Evolutionary conservation across 305 asterid genomes (phyloP).

Genomic region (Plantago coronopus): DNA sequence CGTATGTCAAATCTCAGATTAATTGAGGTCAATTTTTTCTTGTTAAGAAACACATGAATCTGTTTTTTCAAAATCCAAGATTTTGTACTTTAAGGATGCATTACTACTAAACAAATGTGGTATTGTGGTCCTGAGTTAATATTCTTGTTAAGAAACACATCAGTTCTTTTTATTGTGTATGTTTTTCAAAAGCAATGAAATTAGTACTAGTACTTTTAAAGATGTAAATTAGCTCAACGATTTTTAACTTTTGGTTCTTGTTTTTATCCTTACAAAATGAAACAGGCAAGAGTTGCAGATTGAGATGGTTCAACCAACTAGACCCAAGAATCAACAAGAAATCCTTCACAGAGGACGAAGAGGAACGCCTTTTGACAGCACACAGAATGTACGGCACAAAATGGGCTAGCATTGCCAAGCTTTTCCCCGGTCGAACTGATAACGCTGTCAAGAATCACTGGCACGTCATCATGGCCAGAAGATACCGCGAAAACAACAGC

Average conservation of each 20-base stretch:
- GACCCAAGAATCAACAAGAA: constrained; percentile 57
- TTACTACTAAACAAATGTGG: no score
- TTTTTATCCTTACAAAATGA: neutral
- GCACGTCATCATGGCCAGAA: constrained; percentile 71
- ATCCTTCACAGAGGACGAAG: constrained; percentile 62
- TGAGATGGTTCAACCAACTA: constrained; percentile 80
- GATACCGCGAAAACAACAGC: constrained; percentile 41
- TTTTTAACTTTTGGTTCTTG: neutral
- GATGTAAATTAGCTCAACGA: no score
- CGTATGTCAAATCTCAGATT: no score
- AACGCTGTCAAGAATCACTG: constrained; percentile 72
- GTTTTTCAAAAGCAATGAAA: no score
- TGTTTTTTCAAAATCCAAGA: neutral
- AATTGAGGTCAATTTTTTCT: no score
- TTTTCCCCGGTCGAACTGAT: constrained; percentile 69
- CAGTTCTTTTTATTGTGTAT: no score
- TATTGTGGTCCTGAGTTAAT: no score
- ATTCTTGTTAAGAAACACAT: no score
- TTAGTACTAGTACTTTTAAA: no score
- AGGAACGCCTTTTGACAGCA: constrained; percentile 50
- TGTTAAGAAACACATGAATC: neutral
- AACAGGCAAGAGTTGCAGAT: constrained; percentile 67
- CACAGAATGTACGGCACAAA: constrained; percentile 64
- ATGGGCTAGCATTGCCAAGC: constrained; percentile 65
- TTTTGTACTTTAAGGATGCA: no score